phyloP scores from a whole-genome alignment of 148 eudicot species.

The Euryodendron excelsum region DNA sequence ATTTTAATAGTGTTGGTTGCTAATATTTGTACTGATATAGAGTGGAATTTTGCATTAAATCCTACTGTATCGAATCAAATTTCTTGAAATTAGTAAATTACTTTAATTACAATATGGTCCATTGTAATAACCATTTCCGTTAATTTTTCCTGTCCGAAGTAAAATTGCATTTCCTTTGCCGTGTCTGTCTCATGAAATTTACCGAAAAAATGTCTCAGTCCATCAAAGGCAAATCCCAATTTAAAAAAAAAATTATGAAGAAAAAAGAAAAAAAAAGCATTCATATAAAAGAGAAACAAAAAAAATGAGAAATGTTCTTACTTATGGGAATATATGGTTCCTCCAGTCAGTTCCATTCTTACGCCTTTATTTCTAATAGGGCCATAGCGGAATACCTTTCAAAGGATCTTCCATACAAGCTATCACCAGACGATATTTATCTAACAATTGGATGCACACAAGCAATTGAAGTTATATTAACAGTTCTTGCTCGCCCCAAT shows the following conservation, averaged over 20 bases:
- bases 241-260: background rate
- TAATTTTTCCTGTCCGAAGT: background rate
- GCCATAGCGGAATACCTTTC: slow-evolving; percentile 45
- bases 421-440: slow-evolving; percentile 43
- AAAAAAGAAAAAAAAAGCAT: background rate
- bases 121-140: background rate
- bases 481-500: slow-evolving; percentile 36
- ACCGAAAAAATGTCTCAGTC: background rate
- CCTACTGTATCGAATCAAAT: no score
- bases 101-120: background rate
- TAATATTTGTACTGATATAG: background rate
- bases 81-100: no score
- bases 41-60: background rate
- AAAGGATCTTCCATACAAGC: slow-evolving; percentile 41
- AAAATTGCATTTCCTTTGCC: background rate
- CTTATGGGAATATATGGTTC: background rate
- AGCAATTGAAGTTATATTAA: slow-evolving; percentile 36
- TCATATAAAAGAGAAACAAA: no score
- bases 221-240: background rate
- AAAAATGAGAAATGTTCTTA: no score
- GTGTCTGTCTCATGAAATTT: background rate
- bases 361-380: slow-evolving; percentile 13
- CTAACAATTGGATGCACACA: slow-evolving; percentile 41
- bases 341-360: background rate
- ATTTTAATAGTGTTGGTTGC: background rate